Evolutionary conservation across 768 basidiomycete genomes (phyloP).

Genomic region (Epithele typhae): DNA sequence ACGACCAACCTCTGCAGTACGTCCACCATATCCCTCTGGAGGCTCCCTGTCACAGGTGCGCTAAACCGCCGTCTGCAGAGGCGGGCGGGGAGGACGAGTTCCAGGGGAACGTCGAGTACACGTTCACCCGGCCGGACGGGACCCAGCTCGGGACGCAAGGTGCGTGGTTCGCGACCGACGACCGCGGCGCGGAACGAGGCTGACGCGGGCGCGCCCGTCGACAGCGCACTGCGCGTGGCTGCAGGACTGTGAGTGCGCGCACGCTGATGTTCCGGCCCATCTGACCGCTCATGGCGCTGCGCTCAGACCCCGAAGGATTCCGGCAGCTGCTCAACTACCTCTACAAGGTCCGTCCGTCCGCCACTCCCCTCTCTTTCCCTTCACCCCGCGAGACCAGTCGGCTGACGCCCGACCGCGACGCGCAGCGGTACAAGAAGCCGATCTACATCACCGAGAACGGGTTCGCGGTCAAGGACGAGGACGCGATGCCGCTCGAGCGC

Average conservation of each 20-base stretch:
- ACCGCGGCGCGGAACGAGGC: background rate
- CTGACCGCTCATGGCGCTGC: no score
- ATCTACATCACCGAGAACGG: conserved; percentile 76
- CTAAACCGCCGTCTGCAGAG: conserved; percentile 30
- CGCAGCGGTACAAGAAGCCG: conserved; percentile 43
- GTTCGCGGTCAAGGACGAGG: conserved; percentile 65
- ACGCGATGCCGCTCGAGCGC: conserved; percentile 44
- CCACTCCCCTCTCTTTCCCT: no score
- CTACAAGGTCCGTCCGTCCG: conserved; percentile 53
- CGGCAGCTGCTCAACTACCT: conserved; percentile 67
- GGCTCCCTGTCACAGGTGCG: background rate
- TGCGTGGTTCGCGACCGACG: no score
- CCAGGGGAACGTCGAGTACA: conserved; percentile 62
- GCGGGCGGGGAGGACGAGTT: conserved; percentile 67
- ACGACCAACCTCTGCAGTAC: conserved; percentile 53
- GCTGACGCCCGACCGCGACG: background rate
- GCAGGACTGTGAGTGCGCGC: conserved; percentile 48
- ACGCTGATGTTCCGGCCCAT: no score
- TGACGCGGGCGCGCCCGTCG: background rate
- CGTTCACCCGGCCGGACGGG: conserved; percentile 64
- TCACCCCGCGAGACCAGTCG: no score
- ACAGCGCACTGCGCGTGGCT: conserved; percentile 62
- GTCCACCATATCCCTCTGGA: conserved; percentile 2
- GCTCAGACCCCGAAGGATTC: conserved; percentile 61
- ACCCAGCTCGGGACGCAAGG: conserved; percentile 66